These are phyloP conservation scores for apple (Malus domestica) DNA, from an alignment of 306 rosid genomes.

Conservation along the genomic window DNA sequence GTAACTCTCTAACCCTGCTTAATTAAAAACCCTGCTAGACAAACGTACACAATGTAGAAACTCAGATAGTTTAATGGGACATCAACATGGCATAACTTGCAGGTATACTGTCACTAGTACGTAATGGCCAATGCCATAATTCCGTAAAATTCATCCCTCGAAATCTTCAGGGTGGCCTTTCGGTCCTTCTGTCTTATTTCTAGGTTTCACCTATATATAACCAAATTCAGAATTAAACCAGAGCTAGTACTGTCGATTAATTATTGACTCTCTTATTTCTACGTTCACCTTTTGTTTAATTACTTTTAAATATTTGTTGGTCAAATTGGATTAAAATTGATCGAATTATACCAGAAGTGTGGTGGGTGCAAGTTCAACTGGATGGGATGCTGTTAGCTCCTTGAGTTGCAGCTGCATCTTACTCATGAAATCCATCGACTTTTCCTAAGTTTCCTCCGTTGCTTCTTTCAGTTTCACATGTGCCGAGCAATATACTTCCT, in stretches of 20 bases:
- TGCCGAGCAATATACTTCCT: constrained; percentile 77
- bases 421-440: constrained; percentile 60
- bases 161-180: not conserved
- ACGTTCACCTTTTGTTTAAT: too few relatives aligned
- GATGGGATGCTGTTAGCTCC: constrained; percentile 29
- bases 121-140: too few relatives aligned
- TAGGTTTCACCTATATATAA: not conserved
- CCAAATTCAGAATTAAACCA: too few relatives aligned
- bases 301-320: too few relatives aligned
- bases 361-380: not conserved
- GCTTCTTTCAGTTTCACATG: constrained; percentile 65
- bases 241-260: too few relatives aligned
- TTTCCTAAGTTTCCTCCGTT: constrained; percentile 66
- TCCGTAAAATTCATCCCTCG: not conserved
- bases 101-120: too few relatives aligned
- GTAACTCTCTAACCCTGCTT: too few relatives aligned
- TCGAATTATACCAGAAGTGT: not conserved
- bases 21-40: too few relatives aligned
- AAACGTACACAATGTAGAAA: not conserved
- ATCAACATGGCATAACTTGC: too few relatives aligned
- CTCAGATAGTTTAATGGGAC: not conserved
- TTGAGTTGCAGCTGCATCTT: constrained; percentile 67
- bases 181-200: not conserved
- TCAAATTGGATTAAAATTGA: too few relatives aligned
- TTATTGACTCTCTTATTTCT: too few relatives aligned